These are phyloP conservation scores for Sugiyamaella xylanicola DNA, from an alignment of 1,139 yeast species.

Conservation along the genomic window DNA sequence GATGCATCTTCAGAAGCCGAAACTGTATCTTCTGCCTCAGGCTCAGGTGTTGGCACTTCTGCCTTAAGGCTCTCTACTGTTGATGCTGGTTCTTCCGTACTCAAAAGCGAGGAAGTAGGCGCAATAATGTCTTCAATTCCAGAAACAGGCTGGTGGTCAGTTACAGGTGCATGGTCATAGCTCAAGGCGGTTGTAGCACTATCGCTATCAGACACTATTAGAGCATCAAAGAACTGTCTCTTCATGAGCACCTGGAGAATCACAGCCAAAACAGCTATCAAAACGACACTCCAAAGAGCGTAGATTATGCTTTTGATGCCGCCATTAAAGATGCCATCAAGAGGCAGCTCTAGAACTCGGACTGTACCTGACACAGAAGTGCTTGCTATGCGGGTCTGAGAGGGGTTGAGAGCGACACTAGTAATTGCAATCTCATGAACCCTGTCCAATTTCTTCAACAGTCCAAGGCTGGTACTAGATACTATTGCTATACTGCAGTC, in stretches of 20 bases:
- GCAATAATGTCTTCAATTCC: background rate
- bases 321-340: conserved; percentile 46
- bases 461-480: conserved; percentile 54
- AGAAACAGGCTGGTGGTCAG: too few relatives aligned
- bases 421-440: conserved; percentile 85
- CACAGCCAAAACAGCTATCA: conserved; percentile 19
- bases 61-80: background rate
- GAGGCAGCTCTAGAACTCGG: conserved; percentile 62
- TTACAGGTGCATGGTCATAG: too few relatives aligned
- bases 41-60: background rate
- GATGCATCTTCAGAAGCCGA: background rate
- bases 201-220: background rate
- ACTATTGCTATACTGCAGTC: conserved; percentile 67
- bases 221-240: conserved; percentile 21
- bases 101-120: background rate
- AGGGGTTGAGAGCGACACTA: conserved; percentile 66
- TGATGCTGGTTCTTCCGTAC: background rate
- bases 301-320: conserved; percentile 18
- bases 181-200: background rate
- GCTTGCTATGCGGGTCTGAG: conserved; percentile 69
- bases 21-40: background rate
- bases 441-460: conserved; percentile 54
- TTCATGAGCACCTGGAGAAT: conserved; percentile 19
- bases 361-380: conserved; percentile 82
- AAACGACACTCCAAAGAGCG: conserved; percentile 20